Percentiles rank a stretch among this genome's conserved stretches.
phyloP scores from a whole-genome alignment of 2,329 filamentous ascomycete species.

The Cladobotryum mycophilum region DNA sequence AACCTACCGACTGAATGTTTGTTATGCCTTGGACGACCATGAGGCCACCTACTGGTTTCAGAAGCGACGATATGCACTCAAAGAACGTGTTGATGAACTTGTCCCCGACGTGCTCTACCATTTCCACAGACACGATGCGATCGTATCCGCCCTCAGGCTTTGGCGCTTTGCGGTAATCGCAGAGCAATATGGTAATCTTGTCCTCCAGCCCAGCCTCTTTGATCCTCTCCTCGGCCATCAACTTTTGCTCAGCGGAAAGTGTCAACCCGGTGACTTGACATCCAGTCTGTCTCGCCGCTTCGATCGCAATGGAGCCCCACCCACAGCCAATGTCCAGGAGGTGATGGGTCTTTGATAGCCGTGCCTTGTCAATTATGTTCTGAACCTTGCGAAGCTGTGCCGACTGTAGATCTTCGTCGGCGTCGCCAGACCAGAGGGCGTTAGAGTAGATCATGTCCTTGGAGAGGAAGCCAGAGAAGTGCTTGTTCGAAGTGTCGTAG shows the following conservation, averaged over 20 bases:
- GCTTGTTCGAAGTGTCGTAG: conserved; percentile 12
- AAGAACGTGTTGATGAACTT: conserved; percentile 64
- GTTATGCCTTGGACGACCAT: conserved; percentile 71
- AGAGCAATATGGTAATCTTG: conserved; percentile 55
- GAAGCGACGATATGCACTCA: conserved; percentile 50
- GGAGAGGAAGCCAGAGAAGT: conserved; percentile 12
- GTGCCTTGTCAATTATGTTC: conserved; percentile 57
- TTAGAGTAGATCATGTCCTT: conserved; percentile 14
- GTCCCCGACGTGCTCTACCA: conserved; percentile 66
- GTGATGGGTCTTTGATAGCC: conserved; percentile 57
- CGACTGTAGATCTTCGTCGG: conserved; percentile 51
- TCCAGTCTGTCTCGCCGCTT: conserved; percentile 57
- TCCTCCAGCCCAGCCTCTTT: conserved; percentile 51
- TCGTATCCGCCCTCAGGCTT: conserved; percentile 52
- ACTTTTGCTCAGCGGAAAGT: conserved; percentile 61
- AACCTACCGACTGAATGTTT: conserved; percentile 31
- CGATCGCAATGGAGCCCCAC: conserved; percentile 67
- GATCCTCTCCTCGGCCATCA: conserved; percentile 59
- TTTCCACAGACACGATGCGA: conserved; percentile 68
- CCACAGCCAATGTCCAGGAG: conserved; percentile 69
- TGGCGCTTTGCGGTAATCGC: conserved; percentile 60
- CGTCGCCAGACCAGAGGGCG: conserved; percentile 10
- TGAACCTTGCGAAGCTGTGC: conserved; percentile 64
- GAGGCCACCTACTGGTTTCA: conserved; percentile 59
- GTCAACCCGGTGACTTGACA: conserved; percentile 64